These are phyloP conservation scores for Lasiosphaeris hirsuta DNA, from an alignment of 495 filamentous ascomycete species.

Conservation along the genomic window DNA sequence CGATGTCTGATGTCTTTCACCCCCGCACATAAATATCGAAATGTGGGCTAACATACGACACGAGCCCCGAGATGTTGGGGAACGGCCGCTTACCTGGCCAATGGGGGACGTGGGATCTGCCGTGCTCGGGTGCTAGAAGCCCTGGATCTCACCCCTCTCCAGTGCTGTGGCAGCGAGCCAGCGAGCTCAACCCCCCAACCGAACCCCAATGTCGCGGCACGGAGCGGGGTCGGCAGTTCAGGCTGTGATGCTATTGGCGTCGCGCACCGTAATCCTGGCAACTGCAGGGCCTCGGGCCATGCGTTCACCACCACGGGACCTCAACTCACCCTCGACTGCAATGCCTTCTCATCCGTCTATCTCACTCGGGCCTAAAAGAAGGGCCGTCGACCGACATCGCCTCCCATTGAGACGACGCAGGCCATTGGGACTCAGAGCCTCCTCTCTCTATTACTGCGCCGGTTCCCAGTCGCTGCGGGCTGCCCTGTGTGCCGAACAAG, in stretches of 20 bases:
- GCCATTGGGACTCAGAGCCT: no score
- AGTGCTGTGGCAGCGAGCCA: no score
- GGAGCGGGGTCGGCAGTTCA: constrained; percentile 25
- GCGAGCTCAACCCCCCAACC: background rate
- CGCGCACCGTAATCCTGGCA: background rate
- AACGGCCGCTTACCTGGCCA: no score
- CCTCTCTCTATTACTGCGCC: background rate
- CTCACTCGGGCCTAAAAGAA: constrained; percentile 11
- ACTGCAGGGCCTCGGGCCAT: background rate
- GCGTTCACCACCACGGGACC: background rate
- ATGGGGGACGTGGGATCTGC: no score
- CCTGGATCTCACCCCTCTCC: background rate
- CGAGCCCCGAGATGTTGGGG: no score
- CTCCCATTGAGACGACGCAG: background rate
- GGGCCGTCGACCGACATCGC: constrained; percentile 1
- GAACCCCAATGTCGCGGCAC: constrained; percentile 12
- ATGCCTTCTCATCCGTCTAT: background rate
- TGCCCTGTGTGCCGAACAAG: background rate
- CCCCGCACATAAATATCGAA: no score
- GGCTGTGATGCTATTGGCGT: constrained; percentile 14
- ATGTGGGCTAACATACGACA: no score
- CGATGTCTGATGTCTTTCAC: no score
- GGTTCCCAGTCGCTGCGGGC: background rate
- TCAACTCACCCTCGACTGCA: background rate
- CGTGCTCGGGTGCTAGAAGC: no score